Conservation (phyloP, 2,329 filamentous ascomycete species). For the Monilinia laxa region DNA sequence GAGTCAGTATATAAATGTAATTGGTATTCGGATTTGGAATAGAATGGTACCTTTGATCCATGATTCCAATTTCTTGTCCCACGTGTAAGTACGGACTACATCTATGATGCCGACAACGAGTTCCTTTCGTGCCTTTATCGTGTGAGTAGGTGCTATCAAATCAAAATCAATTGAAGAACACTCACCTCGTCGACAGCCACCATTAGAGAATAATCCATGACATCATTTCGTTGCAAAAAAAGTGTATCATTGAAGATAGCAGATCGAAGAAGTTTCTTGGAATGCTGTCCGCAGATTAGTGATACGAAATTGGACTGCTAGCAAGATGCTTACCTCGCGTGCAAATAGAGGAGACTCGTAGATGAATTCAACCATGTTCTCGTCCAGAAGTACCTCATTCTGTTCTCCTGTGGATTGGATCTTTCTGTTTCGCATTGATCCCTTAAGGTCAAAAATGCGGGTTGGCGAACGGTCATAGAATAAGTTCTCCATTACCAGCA, state of each 20-base stretch:
- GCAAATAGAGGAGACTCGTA: constrained; percentile 96
- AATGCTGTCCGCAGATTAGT: constrained; percentile 53
- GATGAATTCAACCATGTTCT: constrained; percentile 99
- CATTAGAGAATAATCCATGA: constrained; percentile 99
- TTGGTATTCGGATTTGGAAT: no score
- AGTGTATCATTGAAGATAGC: constrained; percentile 98
- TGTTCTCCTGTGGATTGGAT: constrained; percentile 94
- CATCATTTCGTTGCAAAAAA: constrained; percentile 90
- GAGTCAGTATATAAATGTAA: background rate
- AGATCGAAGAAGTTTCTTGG: constrained; percentile 85
- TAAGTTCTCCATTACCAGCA: constrained; percentile 94
- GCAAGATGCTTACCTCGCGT: constrained; percentile 55
- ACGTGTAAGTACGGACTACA: constrained; percentile 97
- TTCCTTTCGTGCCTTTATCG: constrained; percentile 63
- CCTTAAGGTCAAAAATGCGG: constrained; percentile 92
- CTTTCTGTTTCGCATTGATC: constrained; percentile 97
- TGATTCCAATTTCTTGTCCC: constrained; percentile 99
- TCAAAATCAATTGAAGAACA: background rate
- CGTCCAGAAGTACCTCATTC: constrained; percentile 93
- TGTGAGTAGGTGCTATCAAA: constrained; percentile 20
- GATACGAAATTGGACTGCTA: background rate
- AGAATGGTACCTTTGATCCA: constrained; percentile 75
- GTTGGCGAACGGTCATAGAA: constrained; percentile 93
- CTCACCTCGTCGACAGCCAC: constrained; percentile 82
- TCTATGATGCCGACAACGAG: constrained; percentile 97